Evolutionary conservation across 169 alveolate genomes (phyloP).

Genomic region (Cryptosporidium sp.): DNA sequence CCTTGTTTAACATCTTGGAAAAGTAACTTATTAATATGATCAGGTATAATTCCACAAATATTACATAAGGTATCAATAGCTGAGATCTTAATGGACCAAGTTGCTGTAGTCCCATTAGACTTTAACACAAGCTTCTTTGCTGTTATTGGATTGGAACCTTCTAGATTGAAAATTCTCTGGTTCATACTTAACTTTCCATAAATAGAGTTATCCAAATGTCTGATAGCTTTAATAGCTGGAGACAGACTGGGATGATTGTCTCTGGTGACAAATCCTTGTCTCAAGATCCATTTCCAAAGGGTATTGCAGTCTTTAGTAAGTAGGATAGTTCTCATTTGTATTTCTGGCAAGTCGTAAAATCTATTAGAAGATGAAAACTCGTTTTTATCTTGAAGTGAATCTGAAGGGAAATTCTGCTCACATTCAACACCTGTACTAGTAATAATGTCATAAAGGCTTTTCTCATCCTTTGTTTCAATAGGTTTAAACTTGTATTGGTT

Average conservation of each 20-base stretch:
- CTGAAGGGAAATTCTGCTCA: not conserved
- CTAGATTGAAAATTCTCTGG: constrained; percentile 79
- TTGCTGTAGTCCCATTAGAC: constrained; percentile 77
- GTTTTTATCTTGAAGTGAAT: not conserved
- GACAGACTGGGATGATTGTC: not conserved
- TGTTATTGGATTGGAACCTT: constrained; percentile 78
- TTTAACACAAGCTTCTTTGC: constrained; percentile 75
- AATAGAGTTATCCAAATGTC: constrained; percentile 57
- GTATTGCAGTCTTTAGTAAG: constrained; percentile 18
- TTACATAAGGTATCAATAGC: constrained; percentile 81
- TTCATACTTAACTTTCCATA: constrained; percentile 72
- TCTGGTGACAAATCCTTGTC: constrained; percentile 24
- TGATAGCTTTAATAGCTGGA: constrained; percentile 5
- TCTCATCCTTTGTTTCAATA: not conserved
- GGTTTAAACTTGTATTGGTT: not conserved
- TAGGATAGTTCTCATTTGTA: constrained; percentile 38
- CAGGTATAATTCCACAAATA: constrained; percentile 82
- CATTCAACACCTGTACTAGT: constrained; percentile 45
- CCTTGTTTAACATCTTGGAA: not conserved
- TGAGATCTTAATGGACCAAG: constrained; percentile 80
- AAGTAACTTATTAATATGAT: constrained; percentile 75
- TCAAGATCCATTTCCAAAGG: constrained; percentile 60
- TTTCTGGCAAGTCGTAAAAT: constrained; percentile 20
- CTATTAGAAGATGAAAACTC: not conserved
- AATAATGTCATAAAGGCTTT: not conserved